Conservation (phyloP, 2,329 filamentous ascomycete species). For the Colletotrichum paranaense region DNA sequence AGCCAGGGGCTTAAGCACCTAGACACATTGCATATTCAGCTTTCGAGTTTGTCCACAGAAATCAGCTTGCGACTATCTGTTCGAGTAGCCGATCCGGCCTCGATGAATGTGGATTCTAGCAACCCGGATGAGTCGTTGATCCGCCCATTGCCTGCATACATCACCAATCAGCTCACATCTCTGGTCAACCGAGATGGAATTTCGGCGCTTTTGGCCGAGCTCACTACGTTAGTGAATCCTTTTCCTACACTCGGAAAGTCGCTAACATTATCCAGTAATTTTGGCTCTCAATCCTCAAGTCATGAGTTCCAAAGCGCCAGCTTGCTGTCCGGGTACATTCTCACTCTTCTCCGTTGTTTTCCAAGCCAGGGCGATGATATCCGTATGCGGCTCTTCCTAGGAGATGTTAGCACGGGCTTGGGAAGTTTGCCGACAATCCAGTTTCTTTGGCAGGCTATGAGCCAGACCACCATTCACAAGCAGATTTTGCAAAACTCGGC, state of each 20-base stretch:
- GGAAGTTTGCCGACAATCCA: constrained; percentile 73
- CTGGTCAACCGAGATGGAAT: constrained; percentile 83
- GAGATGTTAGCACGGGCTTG: constrained; percentile 65
- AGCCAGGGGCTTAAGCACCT: constrained; percentile 56
- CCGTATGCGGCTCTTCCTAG: constrained; percentile 91
- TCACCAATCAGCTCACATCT: constrained; percentile 74
- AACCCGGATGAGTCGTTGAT: constrained; percentile 41
- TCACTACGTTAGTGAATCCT: constrained; percentile 20
- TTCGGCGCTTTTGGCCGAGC: constrained; percentile 63
- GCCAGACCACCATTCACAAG: constrained; percentile 48
- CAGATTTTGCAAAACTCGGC: constrained; percentile 28
- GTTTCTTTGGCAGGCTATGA: constrained; percentile 82
- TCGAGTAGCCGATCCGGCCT: constrained; percentile 28
- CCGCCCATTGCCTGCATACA: constrained; percentile 62
- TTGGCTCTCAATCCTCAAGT: constrained; percentile 39
- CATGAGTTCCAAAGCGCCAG: constrained; percentile 55
- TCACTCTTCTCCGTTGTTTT: constrained; percentile 88
- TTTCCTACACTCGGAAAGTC: background rate
- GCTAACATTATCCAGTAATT: constrained; percentile 28
- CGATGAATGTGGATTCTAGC: constrained; percentile 24
- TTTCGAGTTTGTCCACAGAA: constrained; percentile 62
- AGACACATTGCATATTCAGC: constrained; percentile 63
- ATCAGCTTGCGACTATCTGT: constrained; percentile 58
- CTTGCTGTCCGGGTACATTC: constrained; percentile 84
- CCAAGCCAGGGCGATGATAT: constrained; percentile 86